Base-by-base conservation (phyloP, 192 early-diverging fungal genomes). In the Backusella tarrabulga region DNA sequence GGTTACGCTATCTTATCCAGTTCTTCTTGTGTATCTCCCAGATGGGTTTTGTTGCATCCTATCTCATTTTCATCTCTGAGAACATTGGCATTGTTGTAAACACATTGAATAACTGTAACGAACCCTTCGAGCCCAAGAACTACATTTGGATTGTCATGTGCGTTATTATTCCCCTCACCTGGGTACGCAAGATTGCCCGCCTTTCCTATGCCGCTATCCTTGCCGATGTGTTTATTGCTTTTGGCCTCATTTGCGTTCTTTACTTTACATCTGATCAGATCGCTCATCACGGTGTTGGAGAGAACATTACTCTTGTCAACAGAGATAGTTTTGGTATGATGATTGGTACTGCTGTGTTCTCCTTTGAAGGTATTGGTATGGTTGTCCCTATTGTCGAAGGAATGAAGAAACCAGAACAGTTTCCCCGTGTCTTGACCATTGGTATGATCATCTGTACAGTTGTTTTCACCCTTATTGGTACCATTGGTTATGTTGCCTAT, bases 21-120 rank as follows among this genome's bases (percentile, higher is more conserved):
- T 83, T 88, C 41, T 86, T 89, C 34, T 84, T 92, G 21, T 85
- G 85, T 40, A 60, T 92, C 26, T 86, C 90, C 8, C 89, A 95
- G 84, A 86, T 93, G 70, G 95, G 95, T 2, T 97, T 97, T 83
- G 91, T 91, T 73, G 94, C 93, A 52, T 93, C 94, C 0, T 95
- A 95, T 76, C 87, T 92, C 69, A 95, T 97, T 50, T 97, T 97
- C 81, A 88, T 97, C 7, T 91, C 94, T 11, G 90, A 93, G 77
- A 97, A 95, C 77, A 82, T 96, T 67, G 87, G 87, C 26, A 89
- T 93, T 42, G 84, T 89, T 74, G 81, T 93, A 72, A 90, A 91
- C 80, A 85, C 86, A n/a, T 73, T 89, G 14, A 88, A 89, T 34
- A 81, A 88, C 76, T 95, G 91, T 86, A 78, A 76, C 40, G 54